Base-by-base conservation (phyloP, 2,329 filamentous ascomycete species). In the Fusarium phyllophilum region DNA sequence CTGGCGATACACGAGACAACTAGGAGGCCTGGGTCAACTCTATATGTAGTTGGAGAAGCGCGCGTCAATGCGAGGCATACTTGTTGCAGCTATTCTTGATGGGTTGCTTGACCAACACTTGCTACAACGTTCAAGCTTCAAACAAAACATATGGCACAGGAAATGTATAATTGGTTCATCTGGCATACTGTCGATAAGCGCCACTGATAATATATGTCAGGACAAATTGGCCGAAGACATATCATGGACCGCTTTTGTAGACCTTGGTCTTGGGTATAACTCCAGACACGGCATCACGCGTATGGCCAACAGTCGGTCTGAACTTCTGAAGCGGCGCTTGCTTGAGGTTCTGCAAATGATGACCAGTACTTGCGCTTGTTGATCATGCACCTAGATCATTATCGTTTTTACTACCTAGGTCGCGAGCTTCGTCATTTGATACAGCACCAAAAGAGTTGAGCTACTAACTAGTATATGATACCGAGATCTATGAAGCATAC, bases 51-150 rank as follows among this genome's bases (percentile, higher is more conserved):
- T 48, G 45, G 58, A 69, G 68, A 69, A 72, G 72, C 72, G 72
- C 72, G 72, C 72, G 72, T 74, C 64, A 74, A 74, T 75, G 71
- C 72, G 52, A 74, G 72, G 59, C 68, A 75, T 74, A 26, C 42
- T 45, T 60, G 38, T 62, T 56, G 60, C 68, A 69, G 46, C 52
- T 49, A 36, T 57, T 57, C n/a, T 56, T 46, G 20, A 56, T 41
- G 42, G 34, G 46, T 56, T 46, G n/a, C 51, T 61, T 39, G 34
- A 51, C 44, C 48, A 69, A 55, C 59, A 49, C 38, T 33, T 45
- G 49, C 41, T 66, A 26, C 12, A 34, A 24, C 24, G 22, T 41
- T 39, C 31, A 36, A 15, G 39, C 42, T 58, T 48, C 34, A 52
- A 39, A 41, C 26, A 57, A 39, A 41, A 48, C 48, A 70, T 22